Conservation (phyloP, 2,329 filamentous ascomycete species). For the Stagonosporopsis vannaccii region DNA sequence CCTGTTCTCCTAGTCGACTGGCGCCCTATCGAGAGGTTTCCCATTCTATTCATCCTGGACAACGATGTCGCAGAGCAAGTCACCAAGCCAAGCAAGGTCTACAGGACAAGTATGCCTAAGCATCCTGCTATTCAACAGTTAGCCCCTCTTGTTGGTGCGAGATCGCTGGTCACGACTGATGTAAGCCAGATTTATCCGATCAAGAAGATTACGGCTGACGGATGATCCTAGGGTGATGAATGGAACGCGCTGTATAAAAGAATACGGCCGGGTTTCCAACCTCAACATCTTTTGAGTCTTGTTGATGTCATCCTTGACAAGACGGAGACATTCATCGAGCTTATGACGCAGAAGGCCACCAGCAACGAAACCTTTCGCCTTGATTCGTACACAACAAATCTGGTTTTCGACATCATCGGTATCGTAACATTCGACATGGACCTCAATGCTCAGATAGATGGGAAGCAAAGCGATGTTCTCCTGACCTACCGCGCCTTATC, state of each 20-base stretch:
- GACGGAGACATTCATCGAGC: slow-evolving; percentile 29
- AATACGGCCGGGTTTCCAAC: slow-evolving; percentile 25
- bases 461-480: slow-evolving; percentile 20
- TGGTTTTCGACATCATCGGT: slow-evolving; percentile 34
- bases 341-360: slow-evolving; percentile 24
- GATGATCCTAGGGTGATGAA: slow-evolving; percentile 16
- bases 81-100: slow-evolving; percentile 23
- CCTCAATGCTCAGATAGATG: slow-evolving; percentile 26
- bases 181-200: slow-evolving; percentile 9
- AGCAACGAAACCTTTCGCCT: slow-evolving; percentile 19
- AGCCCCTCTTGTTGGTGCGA: slow-evolving; percentile 24
- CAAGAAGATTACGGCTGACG: neutral
- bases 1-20: slow-evolving; percentile 27
- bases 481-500: slow-evolving; percentile 28
- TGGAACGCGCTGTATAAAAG: slow-evolving; percentile 22
- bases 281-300: slow-evolving; percentile 21
- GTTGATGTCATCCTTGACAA: slow-evolving; percentile 39
- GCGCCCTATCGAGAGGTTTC: slow-evolving; percentile 26
- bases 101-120: slow-evolving; percentile 25
- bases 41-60: slow-evolving; percentile 23
- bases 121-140: slow-evolving; percentile 25
- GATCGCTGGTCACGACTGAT: slow-evolving; percentile 28
- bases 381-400: slow-evolving; percentile 24
- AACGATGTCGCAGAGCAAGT: slow-evolving; percentile 29
- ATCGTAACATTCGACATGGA: slow-evolving; percentile 28